Evolutionary conservation across 176 grass and related monocot genomes (phyloP), one percentile per base, ranked within the genome.

Genomic region (Carex scoparia): DNA sequence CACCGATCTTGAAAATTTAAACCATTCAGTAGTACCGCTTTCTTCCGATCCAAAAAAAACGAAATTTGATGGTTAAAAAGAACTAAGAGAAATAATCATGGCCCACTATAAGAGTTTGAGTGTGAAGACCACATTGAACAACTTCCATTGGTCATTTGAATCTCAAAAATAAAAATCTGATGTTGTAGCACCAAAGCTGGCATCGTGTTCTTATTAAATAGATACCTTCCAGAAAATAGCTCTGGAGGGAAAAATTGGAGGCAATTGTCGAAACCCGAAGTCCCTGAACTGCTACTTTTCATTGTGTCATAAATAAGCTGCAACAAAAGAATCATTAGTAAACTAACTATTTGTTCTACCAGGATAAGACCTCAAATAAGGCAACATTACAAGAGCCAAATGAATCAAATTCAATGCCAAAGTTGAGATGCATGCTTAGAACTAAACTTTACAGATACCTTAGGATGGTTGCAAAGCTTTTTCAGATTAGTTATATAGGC

Each of bases 401-500:
- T 77, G 10, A 33, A 31, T 53, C 55, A 35, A 35, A 35, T 35
- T 35, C 33, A 32, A 23, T 56, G 11, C 31, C 23, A 11, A 49
- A 73, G 15, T 73, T 11, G 37, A 85, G 63, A 70, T 64, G 69
- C 23, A 48, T 8, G 78, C 57, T 64, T 55, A 7, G 7, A 85
- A 3, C 30, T 57, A 79, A 85, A 69, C 38, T 82, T 66, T 77
- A 86, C 71, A 79, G 79, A 87, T 93, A 94, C 95, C 95, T 98
- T 98, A 66, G 95, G 95, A 87, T 98, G 95, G 65, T 98, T 98
- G 88, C 95, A 98, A 82, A 98, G 88, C 84, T 98, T 98, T 80
- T 98, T 98, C 81, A 98, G 93, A 84, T 91, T 93, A 18, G 95
- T 98, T 87, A 98, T 98, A 88, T 91, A 98, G 61, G 95, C 95